Conservation (phyloP, 2,329 filamentous ascomycete genomes). For the Xylariales sp. region DNA sequence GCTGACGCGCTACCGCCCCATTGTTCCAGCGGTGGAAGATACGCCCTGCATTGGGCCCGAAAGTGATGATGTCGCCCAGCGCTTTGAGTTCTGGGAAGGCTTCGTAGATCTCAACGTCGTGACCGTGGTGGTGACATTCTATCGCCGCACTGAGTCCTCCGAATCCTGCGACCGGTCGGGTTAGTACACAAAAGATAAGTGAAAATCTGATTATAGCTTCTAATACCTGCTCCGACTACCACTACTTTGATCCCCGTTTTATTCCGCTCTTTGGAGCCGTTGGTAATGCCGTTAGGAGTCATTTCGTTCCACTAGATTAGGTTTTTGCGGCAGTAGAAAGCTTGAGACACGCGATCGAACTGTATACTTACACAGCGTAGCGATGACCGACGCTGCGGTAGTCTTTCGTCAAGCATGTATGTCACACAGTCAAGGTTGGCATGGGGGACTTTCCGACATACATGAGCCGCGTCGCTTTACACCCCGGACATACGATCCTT, state of each 20-base stretch:
- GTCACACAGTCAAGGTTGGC: too few species aligned
- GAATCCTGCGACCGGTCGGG: too few species aligned
- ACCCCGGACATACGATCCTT: too few species aligned
- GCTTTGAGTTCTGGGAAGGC: constrained; percentile 52
- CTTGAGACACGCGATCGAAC: neutral
- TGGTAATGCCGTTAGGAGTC: constrained; percentile 15
- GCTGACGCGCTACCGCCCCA: constrained; percentile 39
- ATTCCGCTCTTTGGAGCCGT: constrained; percentile 12
- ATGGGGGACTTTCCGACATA: too few species aligned
- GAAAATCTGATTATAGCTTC: too few species aligned
- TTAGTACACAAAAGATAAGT: too few species aligned
- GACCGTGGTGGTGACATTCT: constrained; percentile 59
- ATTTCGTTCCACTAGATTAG: constrained; percentile 10
- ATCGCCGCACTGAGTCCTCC: constrained; percentile 59
- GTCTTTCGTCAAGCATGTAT: too few species aligned
- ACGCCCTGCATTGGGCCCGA: constrained; percentile 55
- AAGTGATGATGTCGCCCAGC: constrained; percentile 59
- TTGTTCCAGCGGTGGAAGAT: constrained; percentile 56
- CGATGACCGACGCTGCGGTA: too few species aligned
- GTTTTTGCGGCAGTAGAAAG: neutral
- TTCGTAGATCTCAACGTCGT: constrained; percentile 55
- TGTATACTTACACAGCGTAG: neutral
- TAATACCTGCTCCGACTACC: constrained; percentile 41
- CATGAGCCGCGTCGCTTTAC: too few species aligned
- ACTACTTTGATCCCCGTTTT: constrained; percentile 49